Conservation (phyloP, 1,284 basidiomycete species). For the Macrocystidia cucumis region DNA sequence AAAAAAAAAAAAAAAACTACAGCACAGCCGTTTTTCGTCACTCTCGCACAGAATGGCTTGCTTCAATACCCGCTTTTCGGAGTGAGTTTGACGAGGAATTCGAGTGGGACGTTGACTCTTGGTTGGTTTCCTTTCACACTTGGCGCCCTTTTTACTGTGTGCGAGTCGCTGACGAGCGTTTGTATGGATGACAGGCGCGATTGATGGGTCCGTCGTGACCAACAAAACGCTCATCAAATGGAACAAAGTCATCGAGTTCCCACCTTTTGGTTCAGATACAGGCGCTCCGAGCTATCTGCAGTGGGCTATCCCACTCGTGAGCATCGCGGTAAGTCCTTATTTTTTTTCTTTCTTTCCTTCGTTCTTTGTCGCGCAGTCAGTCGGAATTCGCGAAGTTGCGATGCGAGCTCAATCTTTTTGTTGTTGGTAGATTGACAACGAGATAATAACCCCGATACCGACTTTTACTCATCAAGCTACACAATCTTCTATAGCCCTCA, state of each 20-base stretch:
- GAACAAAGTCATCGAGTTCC: constrained; percentile 68
- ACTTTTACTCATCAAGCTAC: constrained; percentile 57
- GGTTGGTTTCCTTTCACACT: constrained; percentile 30
- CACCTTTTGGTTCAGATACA: constrained; percentile 46
- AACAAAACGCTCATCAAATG: constrained; percentile 56
- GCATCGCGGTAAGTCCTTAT: constrained; percentile 42
- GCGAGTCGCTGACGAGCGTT: too few relatives aligned
- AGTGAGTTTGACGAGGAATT: constrained; percentile 50
- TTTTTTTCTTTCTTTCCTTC: constrained; percentile 3
- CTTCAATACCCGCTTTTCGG: constrained; percentile 71
- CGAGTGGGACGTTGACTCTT: constrained; percentile 53
- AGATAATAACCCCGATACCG: constrained; percentile 55
- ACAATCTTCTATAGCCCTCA: constrained; percentile 59
- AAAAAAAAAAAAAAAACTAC: too few relatives aligned
- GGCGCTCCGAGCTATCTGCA: constrained; percentile 71
- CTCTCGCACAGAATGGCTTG: constrained; percentile 51
- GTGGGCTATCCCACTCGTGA: constrained; percentile 66
- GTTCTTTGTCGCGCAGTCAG: constrained; percentile 37
- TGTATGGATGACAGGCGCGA: constrained; percentile 58
- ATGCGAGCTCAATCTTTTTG: too few relatives aligned
- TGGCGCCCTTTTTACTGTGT: not conserved
- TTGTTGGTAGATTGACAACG: too few relatives aligned
- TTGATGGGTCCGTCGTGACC: constrained; percentile 59
- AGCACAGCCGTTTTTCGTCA: constrained; percentile 63
- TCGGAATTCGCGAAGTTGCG: constrained; percentile 42